Conservation (phyloP, 1,139 yeast species). For the Yamadazyma oceani region DNA sequence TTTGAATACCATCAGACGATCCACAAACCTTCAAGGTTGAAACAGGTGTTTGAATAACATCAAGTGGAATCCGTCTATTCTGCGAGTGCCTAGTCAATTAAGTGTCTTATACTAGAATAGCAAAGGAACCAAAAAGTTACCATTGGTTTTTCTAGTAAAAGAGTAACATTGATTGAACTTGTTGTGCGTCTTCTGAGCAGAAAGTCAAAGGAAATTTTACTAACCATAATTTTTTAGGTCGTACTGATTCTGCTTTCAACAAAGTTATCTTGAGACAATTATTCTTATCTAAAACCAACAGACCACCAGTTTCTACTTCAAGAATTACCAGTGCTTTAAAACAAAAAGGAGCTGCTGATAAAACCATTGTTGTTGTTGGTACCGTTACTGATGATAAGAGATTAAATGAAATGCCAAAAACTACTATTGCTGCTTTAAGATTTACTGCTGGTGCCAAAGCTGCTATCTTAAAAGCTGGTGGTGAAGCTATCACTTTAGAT, state of each 20-base stretch:
- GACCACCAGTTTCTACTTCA: constrained; percentile 98
- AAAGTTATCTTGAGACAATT: constrained; percentile 91
- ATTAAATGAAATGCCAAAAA: constrained; percentile 90
- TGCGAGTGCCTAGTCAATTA: constrained; percentile 50
- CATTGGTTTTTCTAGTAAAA: constrained; percentile 12
- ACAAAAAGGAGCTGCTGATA: constrained; percentile 83
- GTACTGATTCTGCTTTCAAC: constrained; percentile 99
- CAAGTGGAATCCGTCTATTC: too few species aligned
- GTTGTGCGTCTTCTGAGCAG: constrained; percentile 64
- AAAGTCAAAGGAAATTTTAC: constrained; percentile 35
- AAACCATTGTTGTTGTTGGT: constrained; percentile 98
- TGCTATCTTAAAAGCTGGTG: constrained; percentile 96
- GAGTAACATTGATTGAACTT: constrained; percentile 15
- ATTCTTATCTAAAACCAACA: constrained; percentile 97
- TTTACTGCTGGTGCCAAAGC: constrained; percentile 99
- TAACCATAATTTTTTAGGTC: constrained; percentile 59
- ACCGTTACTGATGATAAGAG: constrained; percentile 99
- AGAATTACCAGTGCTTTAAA: constrained; percentile 83
- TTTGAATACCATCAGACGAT: too few species aligned
- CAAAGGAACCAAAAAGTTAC: too few species aligned
- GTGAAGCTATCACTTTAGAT: constrained; percentile 98
- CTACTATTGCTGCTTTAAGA: constrained; percentile 98
- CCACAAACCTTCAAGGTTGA: too few species aligned
- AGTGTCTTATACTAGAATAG: constrained; percentile 1
- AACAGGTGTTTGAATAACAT: too few species aligned